Conservation (phyloP, 2,329 filamentous ascomycete genomes). For the Hypoxylon sp. region DNA sequence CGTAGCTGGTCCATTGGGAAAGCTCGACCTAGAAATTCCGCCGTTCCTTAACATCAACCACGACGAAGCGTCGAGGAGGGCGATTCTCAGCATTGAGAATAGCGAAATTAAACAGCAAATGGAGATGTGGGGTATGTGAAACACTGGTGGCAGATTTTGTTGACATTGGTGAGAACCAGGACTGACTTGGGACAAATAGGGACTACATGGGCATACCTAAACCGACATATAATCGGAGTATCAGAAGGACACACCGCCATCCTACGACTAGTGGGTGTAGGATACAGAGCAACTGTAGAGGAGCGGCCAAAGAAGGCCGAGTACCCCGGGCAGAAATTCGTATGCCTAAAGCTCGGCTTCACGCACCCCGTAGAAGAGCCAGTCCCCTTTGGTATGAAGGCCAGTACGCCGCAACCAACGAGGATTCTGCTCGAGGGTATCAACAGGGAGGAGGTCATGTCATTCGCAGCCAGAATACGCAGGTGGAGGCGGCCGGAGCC, state of each 20-base stretch:
- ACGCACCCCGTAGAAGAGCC: conserved; percentile 94
- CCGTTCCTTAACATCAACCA: conserved; percentile 81
- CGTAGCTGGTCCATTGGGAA: conserved; percentile 85
- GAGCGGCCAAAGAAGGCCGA: conserved; percentile 78
- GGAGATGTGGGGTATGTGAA: conserved; percentile 89
- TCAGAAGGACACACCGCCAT: conserved; percentile 97
- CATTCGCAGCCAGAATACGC: conserved; percentile 90
- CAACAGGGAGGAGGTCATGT: conserved; percentile 88
- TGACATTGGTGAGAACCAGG: conserved; percentile 1
- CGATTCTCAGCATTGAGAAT: conserved; percentile 79
- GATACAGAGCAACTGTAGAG: conserved; percentile 92
- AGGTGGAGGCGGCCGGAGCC: conserved; percentile 93
- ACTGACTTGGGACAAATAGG: conserved; percentile 67
- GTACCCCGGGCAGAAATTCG: conserved; percentile 87
- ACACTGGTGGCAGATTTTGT: background rate
- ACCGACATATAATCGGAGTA: conserved; percentile 92
- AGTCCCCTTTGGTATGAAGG: conserved; percentile 85
- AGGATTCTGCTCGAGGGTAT: conserved; percentile 90
- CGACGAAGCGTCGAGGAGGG: conserved; percentile 74
- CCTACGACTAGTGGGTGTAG: conserved; percentile 92
- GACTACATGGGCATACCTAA: conserved; percentile 89
- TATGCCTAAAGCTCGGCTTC: conserved; percentile 95
- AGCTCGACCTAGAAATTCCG: conserved; percentile 83
- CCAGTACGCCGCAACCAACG: conserved; percentile 90
- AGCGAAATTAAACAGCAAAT: conserved; percentile 79